Evolutionary conservation across 2,329 filamentous ascomycete species (phyloP), one percentile per base, ranked within the genome.

Genomic region (Falciphora oryzae): DNA sequence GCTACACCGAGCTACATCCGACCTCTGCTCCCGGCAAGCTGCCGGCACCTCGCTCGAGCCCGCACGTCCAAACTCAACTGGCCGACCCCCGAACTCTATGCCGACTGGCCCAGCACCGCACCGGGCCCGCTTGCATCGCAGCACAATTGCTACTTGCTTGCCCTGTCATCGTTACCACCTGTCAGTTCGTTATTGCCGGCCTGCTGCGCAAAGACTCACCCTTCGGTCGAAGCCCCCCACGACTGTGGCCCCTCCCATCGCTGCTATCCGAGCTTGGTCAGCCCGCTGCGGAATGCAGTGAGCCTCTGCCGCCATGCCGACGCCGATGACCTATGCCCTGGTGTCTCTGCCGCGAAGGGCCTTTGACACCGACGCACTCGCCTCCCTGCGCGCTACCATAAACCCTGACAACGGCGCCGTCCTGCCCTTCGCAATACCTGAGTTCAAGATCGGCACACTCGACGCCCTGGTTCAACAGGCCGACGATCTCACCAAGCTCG

Each of bases 361-460:
- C 75, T 89, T 93, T 73, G 89, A 92, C 70, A 90, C 91, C 62
- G 89, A 94, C 76, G 92, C 94, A 69, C 82, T 97, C 69, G 85
- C 87, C 61, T 85, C 92, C 59, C 79, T 99, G 67, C 86, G 88
- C 70, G 80, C 88, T 65, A 92, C 89, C 57, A 83, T 97, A 64
- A 82, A 86, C 62, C 79, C 85, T 65, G 91, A 96, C 71, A 88
- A 91, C 76, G 92, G 90, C 74, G 86, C 85, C 63, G 89, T 92
- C 59, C 80, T 87, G 63, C 87, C 88, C 2, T 97, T 98, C 74
- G 80, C 85, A 65, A 90, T 98, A 68, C 95, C 95, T 27, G 89
- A 93, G 69, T 97, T 99, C 85, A 99, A 98, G 82, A 96, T 99
- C 75, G 95, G 95, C 65, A 97, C 95, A 0, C 84, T 99, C 53